Evolutionary conservation across 139 green algal species (phyloP).

Genomic region (Bryopsis sp.): DNA sequence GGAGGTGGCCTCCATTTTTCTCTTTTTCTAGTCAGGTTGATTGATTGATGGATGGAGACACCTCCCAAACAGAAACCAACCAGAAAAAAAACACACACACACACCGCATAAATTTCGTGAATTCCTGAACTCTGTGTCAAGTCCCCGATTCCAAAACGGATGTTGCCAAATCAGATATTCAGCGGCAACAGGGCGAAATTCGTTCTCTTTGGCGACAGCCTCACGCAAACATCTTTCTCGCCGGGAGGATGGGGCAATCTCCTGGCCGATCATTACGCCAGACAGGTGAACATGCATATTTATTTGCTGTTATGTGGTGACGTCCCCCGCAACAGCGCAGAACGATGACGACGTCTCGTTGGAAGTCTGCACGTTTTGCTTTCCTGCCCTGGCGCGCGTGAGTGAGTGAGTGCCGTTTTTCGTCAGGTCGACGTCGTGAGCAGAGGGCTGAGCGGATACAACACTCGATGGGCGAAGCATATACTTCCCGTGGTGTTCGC

Average conservation of each 20-base stretch:
- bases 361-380: conserved; percentile 9
- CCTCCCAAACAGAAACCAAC: too few relatives aligned
- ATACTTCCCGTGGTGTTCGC: conserved; percentile 51
- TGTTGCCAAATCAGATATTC: too few relatives aligned
- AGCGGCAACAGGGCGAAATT: too few relatives aligned
- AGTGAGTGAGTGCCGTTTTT: background rate
- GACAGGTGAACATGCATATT: conserved; percentile 26
- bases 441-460: conserved; percentile 82
- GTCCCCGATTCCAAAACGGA: too few relatives aligned
- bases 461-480: conserved; percentile 66
- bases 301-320: conserved; percentile 19
- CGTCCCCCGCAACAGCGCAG: conserved; percentile 12
- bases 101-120: too few relatives aligned
- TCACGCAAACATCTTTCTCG: conserved; percentile 60
- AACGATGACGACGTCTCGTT: background rate
- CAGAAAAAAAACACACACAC: too few relatives aligned
- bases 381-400: background rate
- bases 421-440: conserved; percentile 60
- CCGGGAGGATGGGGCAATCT: conserved; percentile 45
- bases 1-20: too few relatives aligned
- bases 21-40: too few relatives aligned
- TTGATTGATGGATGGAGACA: too few relatives aligned
- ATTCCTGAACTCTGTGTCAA: too few relatives aligned
- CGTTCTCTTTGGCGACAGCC: conserved; percentile 66
- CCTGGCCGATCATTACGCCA: conserved; percentile 41